Base-by-base conservation (phyloP, 164 flowering plant species). In the Vitis rupestris region DNA sequence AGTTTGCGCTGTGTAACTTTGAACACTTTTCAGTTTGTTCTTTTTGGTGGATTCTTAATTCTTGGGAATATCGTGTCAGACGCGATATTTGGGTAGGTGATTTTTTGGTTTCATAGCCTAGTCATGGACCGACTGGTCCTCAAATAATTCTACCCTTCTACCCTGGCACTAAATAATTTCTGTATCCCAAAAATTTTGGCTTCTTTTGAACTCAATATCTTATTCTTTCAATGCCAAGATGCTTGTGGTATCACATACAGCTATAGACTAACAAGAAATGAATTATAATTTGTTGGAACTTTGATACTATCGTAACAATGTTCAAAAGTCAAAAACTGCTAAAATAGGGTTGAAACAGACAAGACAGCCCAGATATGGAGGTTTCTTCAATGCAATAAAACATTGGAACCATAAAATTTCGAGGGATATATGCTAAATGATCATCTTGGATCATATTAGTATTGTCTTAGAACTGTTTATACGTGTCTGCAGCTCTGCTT, bases 361-460 rank as follows among this genome's bases (percentile, higher is more conserved):
- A 63, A 63, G 15, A 63, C 47, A 3, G 8, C 30, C 29, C 4
- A 49, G n/a, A n/a, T 48, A 8, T 50, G 53, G 66, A 50, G 56
- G 15, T 50, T 50, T 10, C 50, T 64, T 14, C 66, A 49, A 64
- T 64, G 66, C 66, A 2, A 50, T 23, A 15, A 49, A 17, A 64
- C 64, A 27, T 64, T 50, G 66, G 56, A 10, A 64, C n/a, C 29
- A 64, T 64, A 54, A 8, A 60, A 4, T 4, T 4, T 60, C 12
- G 29, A 14, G 16, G 29, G 5, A 10, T 7, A 17, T 31, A 29
- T 31, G 15, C 9, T 10, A 5, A 23, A 23, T 23, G 27, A 23
- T 23, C 27, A 23, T 23, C 27, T 23, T 23, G 2, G 27, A 23
- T 1, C 0, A 23, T 23, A 23, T 23, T 23, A 23, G 27, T 23